A percentile compares a stretch with the other conserved stretches of the same genome.
Evolutionary conservation across 2,329 filamentous ascomycete genomes (phyloP).

Genomic region (Tolypocladium endophyticum): DNA sequence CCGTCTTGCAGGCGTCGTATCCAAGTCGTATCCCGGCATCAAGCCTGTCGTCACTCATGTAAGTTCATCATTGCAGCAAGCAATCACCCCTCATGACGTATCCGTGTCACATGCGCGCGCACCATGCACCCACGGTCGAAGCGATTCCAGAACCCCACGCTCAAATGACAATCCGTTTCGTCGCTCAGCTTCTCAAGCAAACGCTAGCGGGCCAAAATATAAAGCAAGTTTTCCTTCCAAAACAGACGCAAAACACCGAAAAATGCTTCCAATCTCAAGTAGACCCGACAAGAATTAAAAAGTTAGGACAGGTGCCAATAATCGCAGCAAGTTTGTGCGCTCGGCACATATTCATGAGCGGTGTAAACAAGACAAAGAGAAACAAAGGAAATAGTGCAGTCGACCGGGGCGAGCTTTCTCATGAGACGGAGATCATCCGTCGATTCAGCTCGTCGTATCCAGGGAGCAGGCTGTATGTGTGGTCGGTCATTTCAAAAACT

Average conservation of each 20-base stretch:
- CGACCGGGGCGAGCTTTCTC: not conserved
- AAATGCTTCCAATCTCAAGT: not conserved
- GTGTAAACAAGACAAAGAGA: not conserved
- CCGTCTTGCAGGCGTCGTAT: not conserved
- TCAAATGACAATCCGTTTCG: conserved; percentile 8
- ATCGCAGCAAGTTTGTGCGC: not conserved
- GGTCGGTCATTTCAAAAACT: conserved; percentile 20
- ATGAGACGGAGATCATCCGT: conserved; percentile 15
- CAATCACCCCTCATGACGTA: not conserved
- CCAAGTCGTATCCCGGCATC: not conserved
- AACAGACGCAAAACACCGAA: not conserved
- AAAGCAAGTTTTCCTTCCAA: not conserved
- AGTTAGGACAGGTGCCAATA: not conserved
- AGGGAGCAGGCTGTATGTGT: conserved; percentile 24
- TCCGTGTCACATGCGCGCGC: conserved; percentile 1
- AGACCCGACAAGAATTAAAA: not conserved
- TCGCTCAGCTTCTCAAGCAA: conserved; percentile 2
- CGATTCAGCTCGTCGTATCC: conserved; percentile 24
- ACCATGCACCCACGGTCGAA: conserved; percentile 4
- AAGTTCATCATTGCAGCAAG: not conserved
- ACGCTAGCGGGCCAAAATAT: not conserved
- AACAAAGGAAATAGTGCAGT: not conserved
- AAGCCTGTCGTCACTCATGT: not conserved
- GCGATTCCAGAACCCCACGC: conserved; percentile 11
- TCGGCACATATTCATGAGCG: not conserved